These are phyloP conservation scores for Botrytis byssoidea DNA, from an alignment of 2,329 filamentous ascomycete species.

Conservation along the genomic window DNA sequence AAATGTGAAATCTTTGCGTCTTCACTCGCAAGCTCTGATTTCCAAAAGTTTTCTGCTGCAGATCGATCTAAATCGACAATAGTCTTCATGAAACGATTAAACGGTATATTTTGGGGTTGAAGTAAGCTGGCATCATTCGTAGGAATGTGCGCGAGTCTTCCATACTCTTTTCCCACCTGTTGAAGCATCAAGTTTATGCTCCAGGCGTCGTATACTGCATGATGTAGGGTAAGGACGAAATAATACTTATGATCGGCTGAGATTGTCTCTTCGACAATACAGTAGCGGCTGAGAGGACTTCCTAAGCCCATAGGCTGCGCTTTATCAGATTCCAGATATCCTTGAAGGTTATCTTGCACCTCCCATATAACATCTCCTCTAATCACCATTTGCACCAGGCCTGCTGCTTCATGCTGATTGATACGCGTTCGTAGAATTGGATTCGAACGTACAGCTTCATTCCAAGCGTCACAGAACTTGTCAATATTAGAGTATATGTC, in stretches of 20 bases:
- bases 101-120: slow-evolving; percentile 28
- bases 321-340: slow-evolving; percentile 22
- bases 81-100: slow-evolving; percentile 46
- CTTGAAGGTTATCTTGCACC: slow-evolving; percentile 24
- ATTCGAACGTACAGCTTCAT: slow-evolving; percentile 11
- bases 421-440: slow-evolving; percentile 30
- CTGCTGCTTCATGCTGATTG: slow-evolving; percentile 32
- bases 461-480: slow-evolving; percentile 26
- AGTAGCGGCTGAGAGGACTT: slow-evolving; percentile 1
- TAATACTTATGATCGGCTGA: slow-evolving; percentile 27
- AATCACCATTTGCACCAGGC: slow-evolving; percentile 26
- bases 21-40: slow-evolving; percentile 44
- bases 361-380: slow-evolving; percentile 24
- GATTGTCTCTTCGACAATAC: slow-evolving; percentile 20
- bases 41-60: slow-evolving; percentile 48
- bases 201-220: slow-evolving; percentile 57
- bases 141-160: slow-evolving; percentile 28
- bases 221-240: slow-evolving; percentile 56
- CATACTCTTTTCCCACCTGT: slow-evolving; percentile 23
- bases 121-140: slow-evolving; percentile 34
- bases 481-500: slow-evolving; percentile 25
- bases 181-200: slow-evolving; percentile 44
- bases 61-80: slow-evolving; percentile 44
- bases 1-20: slow-evolving; percentile 46
- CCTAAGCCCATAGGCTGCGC: slow-evolving; percentile 1